These are phyloP conservation scores for Hansenula sp. DNA, from an alignment of 1,139 yeast species.

Conservation along the genomic window DNA sequence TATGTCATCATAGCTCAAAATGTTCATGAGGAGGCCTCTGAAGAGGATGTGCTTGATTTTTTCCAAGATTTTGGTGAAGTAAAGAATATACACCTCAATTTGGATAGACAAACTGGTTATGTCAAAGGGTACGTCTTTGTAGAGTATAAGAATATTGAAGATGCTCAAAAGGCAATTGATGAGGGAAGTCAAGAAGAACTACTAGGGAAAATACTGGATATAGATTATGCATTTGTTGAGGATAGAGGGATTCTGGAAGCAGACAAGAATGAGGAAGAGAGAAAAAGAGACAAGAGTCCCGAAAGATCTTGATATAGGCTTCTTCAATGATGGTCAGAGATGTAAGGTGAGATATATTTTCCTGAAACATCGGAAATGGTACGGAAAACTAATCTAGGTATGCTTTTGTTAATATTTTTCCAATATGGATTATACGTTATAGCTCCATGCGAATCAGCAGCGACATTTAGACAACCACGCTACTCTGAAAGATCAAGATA, in stretches of 20 bases:
- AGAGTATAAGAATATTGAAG: slow-evolving; percentile 30
- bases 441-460: too few species aligned
- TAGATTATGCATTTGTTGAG: slow-evolving; percentile 36
- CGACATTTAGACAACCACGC: too few species aligned
- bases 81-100: slow-evolving; percentile 33
- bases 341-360: too few species aligned
- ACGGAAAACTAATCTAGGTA: too few species aligned
- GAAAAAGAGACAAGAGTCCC: background rate
- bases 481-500: too few species aligned
- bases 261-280: background rate
- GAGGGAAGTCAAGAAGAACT: slow-evolving; percentile 29
- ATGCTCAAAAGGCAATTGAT: slow-evolving; percentile 31
- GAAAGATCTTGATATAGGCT: background rate
- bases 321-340: too few species aligned
- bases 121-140: slow-evolving; percentile 36
- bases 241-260: slow-evolving; percentile 4
- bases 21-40: slow-evolving; percentile 41
- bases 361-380: too few species aligned
- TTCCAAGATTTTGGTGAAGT: slow-evolving; percentile 38
- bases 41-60: slow-evolving; percentile 37
- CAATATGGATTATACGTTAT: too few species aligned
- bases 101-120: slow-evolving; percentile 38
- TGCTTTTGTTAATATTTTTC: too few species aligned
- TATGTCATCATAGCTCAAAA: slow-evolving; percentile 37
- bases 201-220: slow-evolving; percentile 28